Evolutionary conservation across 2,329 filamentous ascomycete genomes (phyloP).

Genomic region (Cadophora gregata): DNA sequence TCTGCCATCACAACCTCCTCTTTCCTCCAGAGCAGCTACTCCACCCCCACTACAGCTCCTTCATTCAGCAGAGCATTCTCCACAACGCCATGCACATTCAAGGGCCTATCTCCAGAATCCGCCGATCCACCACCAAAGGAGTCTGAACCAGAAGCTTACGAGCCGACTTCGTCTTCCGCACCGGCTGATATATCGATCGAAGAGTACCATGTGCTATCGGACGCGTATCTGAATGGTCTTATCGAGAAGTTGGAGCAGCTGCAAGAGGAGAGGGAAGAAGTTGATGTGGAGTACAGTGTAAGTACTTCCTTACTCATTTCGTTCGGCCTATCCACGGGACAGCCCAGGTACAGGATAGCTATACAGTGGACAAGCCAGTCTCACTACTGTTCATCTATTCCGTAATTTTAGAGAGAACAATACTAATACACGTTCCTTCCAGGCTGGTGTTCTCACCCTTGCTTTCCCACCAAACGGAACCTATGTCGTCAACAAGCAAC

Average conservation of each 20-base stretch:
- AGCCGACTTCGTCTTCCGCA: conserved; percentile 41
- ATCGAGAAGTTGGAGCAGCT: conserved; percentile 70
- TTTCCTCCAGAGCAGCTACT: not conserved
- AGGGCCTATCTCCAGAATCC: conserved; percentile 66
- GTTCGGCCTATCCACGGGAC: not conserved
- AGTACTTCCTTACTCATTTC: conserved; percentile 44
- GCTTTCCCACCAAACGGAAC: conserved; percentile 72
- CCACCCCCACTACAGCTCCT: conserved; percentile 34
- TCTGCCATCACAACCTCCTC: not conserved
- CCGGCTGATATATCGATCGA: conserved; percentile 70
- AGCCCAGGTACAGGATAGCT: no score
- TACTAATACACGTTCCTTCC: conserved; percentile 22
- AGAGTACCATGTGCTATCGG: conserved; percentile 79
- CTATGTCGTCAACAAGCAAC: conserved; percentile 98
- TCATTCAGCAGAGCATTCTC: conserved; percentile 37
- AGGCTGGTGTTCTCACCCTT: conserved; percentile 88
- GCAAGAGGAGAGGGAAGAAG: conserved; percentile 73
- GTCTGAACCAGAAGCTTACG: conserved; percentile 35
- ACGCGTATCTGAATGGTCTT: conserved; percentile 71
- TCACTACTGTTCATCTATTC: no score
- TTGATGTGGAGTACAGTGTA: conserved; percentile 92
- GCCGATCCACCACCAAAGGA: conserved; percentile 56
- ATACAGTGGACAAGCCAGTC: no score
- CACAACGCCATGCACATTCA: conserved; percentile 45
- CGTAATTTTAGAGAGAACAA: not conserved